A percentile compares a stretch with the other conserved stretches of the same genome.
phyloP scores from a whole-genome alignment of 108 stramenopile species.

The Pseudonitzschia pungens region DNA sequence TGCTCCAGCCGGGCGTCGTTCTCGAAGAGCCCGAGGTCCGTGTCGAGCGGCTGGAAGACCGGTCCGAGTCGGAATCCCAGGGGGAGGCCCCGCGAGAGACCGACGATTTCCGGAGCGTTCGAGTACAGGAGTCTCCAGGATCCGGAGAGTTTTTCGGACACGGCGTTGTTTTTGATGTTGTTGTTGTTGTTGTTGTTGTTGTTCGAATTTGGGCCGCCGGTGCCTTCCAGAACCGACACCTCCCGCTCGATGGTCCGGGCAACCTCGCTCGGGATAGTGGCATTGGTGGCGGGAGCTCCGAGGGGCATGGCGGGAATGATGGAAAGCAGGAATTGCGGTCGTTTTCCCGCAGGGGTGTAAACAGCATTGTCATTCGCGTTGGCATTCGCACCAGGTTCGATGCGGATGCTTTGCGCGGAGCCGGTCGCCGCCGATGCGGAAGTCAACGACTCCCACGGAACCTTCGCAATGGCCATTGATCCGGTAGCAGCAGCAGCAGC shows the following conservation, averaged over 20 bases:
- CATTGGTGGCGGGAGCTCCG: slow-evolving; percentile 19
- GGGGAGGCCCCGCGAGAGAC: slow-evolving; percentile 2
- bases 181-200: neutral
- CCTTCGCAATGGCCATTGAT: no score
- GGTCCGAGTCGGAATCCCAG: slow-evolving; percentile 6
- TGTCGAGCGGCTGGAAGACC: slow-evolving; percentile 17
- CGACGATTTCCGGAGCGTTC: slow-evolving; percentile 17
- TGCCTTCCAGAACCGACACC: neutral
- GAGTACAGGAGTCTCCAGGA: slow-evolving; percentile 13
- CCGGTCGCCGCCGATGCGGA: no score
- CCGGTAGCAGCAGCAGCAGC: neutral
- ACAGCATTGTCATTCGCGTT: neutral
- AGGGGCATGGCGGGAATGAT: slow-evolving; percentile 8
- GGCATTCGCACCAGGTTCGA: no score
- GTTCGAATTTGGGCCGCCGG: neutral
- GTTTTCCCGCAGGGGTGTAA: neutral
- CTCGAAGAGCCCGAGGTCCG: neutral
- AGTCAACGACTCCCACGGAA: no score
- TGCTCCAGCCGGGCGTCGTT: neutral
- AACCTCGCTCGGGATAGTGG: neutral
- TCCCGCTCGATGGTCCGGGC: neutral
- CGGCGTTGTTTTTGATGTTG: neutral
- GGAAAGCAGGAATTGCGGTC: neutral
- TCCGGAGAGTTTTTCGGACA: neutral
- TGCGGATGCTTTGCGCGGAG: no score